Conservation (phyloP, 208 protist species). For the Porcisia hertigi region DNA sequence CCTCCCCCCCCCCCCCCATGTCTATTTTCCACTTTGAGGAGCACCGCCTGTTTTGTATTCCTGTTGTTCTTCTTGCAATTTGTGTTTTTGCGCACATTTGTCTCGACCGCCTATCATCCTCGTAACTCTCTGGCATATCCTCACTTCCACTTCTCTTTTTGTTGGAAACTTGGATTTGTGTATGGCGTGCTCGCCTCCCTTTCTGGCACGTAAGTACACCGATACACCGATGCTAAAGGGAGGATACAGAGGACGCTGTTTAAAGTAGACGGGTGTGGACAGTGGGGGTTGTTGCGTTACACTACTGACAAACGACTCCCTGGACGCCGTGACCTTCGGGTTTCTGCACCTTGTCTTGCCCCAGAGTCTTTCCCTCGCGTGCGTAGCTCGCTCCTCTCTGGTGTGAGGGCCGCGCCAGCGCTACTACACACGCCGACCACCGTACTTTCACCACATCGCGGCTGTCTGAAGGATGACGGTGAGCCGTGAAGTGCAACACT, state of each 20-base stretch:
- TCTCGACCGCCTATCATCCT: not conserved
- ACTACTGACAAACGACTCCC: not conserved
- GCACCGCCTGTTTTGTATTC: too few relatives aligned
- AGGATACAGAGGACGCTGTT: not conserved
- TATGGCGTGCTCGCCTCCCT: not conserved
- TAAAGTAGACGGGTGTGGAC: not conserved
- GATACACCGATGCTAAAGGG: not conserved
- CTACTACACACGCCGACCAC: not conserved
- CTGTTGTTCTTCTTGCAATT: too few relatives aligned
- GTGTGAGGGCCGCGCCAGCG: not conserved
- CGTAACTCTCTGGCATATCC: not conserved
- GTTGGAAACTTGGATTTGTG: not conserved
- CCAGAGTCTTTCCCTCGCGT: not conserved
- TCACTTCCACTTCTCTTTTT: not conserved
- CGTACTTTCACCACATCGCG: not conserved
- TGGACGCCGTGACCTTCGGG: not conserved
- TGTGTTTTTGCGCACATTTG: not conserved
- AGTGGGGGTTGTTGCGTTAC: not conserved
- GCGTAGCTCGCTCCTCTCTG: not conserved
- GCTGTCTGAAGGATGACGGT: not conserved
- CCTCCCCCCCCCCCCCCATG: not conserved
- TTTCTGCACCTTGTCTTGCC: not conserved
- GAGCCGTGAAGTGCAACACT: not conserved
- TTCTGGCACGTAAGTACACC: not conserved
- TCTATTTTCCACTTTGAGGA: not conserved